These are phyloP conservation scores for Flaveria trinervia DNA, from an alignment of 129 eudicot species.

Conservation along the genomic window DNA sequence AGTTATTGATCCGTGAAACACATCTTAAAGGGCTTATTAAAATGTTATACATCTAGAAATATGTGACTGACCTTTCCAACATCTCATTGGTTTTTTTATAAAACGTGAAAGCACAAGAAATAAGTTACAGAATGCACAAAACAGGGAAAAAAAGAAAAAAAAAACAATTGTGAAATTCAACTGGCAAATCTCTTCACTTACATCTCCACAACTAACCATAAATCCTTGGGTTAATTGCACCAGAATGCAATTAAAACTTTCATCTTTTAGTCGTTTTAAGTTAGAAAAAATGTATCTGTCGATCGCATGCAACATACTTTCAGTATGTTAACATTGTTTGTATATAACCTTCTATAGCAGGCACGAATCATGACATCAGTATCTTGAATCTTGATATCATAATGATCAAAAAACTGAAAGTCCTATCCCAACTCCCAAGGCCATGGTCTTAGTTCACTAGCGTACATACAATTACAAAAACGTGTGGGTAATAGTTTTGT, in stretches of 20 bases:
- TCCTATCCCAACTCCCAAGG: background rate
- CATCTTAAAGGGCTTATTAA: background rate
- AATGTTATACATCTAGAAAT: background rate
- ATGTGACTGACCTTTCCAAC: background rate
- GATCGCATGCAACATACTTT: background rate
- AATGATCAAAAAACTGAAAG: background rate
- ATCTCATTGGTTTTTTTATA: background rate
- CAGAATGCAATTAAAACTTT: background rate
- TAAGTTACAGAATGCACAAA: too few relatives aligned
- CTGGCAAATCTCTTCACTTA: background rate
- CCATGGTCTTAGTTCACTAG: background rate
- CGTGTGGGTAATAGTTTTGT: too few relatives aligned
- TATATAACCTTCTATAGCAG: background rate
- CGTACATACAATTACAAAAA: background rate
- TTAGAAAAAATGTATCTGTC: background rate
- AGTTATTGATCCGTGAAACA: background rate
- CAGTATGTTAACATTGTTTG: background rate
- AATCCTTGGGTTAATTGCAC: background rate
- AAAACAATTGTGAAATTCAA: background rate
- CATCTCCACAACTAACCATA: background rate
- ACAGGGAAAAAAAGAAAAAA: too few relatives aligned
- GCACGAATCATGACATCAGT: background rate
- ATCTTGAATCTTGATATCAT: background rate
- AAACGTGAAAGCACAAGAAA: background rate
- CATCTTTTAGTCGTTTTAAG: background rate